Percentiles rank a stretch among this genome's conserved stretches.
Conservation (phyloP, 1,284 basidiomycete species). For the Apiotrichum brassicae region DNA sequence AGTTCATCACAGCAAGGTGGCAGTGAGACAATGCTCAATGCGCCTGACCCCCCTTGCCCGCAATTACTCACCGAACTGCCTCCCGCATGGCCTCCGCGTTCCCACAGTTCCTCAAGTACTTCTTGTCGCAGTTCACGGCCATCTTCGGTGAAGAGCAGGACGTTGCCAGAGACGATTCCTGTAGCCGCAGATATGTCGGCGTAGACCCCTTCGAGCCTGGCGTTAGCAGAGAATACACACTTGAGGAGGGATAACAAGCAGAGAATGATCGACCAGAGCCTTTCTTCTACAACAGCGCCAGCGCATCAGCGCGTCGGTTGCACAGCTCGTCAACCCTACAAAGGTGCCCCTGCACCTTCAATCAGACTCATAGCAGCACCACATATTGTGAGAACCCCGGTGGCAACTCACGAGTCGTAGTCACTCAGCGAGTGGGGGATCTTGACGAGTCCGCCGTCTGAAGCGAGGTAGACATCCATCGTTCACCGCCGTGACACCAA, state of each 20-base stretch:
- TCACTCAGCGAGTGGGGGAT: constrained; percentile 26
- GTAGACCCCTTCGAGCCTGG: constrained; percentile 34
- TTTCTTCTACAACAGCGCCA: too few relatives aligned
- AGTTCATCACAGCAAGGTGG: too few relatives aligned
- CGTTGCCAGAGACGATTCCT: constrained; percentile 27
- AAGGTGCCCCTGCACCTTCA: too few relatives aligned
- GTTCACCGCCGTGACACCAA: too few relatives aligned
- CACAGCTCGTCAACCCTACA: too few relatives aligned
- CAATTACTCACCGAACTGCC: constrained; percentile 22
- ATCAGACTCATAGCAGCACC: too few relatives aligned
- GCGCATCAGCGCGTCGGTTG: too few relatives aligned
- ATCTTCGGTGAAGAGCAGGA: constrained; percentile 42
- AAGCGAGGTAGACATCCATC: constrained; percentile 40
- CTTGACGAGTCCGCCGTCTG: constrained; percentile 34
- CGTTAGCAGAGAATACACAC: background rate
- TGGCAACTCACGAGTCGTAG: constrained; percentile 31
- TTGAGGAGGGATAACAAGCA: too few relatives aligned
- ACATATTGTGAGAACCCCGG: too few relatives aligned
- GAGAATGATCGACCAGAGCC: too few relatives aligned
- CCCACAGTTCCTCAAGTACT: constrained; percentile 35
- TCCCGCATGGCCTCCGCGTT: constrained; percentile 31
- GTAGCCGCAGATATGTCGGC: constrained; percentile 23
- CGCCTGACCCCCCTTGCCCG: constrained; percentile 25
- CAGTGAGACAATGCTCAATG: constrained; percentile 12
- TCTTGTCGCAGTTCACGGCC: constrained; percentile 35